Base-by-base conservation (phyloP, 495 filamentous ascomycete species). In the Aspergillus olivimuriae region DNA sequence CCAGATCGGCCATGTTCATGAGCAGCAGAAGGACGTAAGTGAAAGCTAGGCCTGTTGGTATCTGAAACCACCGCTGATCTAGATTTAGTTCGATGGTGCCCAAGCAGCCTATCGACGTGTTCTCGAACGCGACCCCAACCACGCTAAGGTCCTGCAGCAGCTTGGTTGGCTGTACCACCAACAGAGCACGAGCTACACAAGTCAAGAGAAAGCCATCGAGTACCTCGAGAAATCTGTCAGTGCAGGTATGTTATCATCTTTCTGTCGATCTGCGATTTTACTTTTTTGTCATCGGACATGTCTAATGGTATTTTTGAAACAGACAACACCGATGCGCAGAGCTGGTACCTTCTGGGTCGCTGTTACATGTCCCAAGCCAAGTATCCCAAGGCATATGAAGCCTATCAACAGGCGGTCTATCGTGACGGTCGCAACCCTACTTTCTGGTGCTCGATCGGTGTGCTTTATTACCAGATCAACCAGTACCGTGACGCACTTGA, bases 281-380 rank as follows among this genome's bases (percentile, higher is more conserved):
- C 15, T 32, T 12, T 22, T 16, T 19, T 32, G 39, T 12, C 1
- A 23, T 12, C 9, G 2, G 22, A 5, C 31, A 2, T 12, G 22
- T 14, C 34, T 41, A 33, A 48, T 46, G 35, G 38, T 44, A 2
- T n/a, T 34, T 19, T 17, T 7, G 15, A 20, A 9, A n/a, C n/a
- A 94, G 92, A 98, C 52, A 86, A 92, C 60, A 83, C 68, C 48
- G 92, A 98, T 66, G 89, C 92, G 22, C 94, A 97, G 65, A 97
- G 91, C 69, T 98, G 92, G 92, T 98, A 98, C 62, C 77, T 98
- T 33, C 82, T 98, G 34, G 92, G 92, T 33, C 83, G 92, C 51
- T 98, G 92, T 68, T 98, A 98, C 73, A 98, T 98, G 92, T 94
- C 92, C 52, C 89, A 95, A 61, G 87, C 94, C 66, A 98, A 98